These are phyloP conservation scores for Wickerhamomyces hampshirensis DNA, from an alignment of 805 yeast genomes.

Conservation along the genomic window DNA sequence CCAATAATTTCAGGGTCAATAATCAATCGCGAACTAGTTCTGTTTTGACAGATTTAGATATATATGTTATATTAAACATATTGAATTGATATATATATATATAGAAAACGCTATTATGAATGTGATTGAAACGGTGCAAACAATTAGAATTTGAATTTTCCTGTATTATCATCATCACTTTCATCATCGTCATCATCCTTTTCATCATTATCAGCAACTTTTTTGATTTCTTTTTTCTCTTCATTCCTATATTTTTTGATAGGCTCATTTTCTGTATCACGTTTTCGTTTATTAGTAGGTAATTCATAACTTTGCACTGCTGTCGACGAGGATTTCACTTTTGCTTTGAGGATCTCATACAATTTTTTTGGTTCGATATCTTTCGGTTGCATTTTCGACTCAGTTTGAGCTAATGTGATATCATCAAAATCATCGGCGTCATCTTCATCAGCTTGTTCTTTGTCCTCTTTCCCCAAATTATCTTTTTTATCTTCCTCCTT, in stretches of 20 bases:
- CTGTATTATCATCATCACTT: conserved; percentile 19
- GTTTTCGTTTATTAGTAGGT: conserved; percentile 9
- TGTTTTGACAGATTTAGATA: no score
- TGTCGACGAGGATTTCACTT: conserved; percentile 11
- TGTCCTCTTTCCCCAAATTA: conserved; percentile 13
- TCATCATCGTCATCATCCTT: conserved; percentile 15
- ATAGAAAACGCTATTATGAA: no score
- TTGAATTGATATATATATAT: no score
- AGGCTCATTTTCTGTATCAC: not conserved
- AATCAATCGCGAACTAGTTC: no score
- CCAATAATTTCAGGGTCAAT: no score
- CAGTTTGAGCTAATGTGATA: conserved; percentile 12
- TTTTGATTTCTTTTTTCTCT: not conserved
- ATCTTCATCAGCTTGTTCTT: conserved; percentile 13
- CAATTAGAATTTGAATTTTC: conserved; percentile 25
- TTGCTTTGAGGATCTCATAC: conserved; percentile 22
- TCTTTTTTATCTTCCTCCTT: conserved; percentile 12
- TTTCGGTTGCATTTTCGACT: conserved; percentile 9
- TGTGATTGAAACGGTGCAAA: not conserved
- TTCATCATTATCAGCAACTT: not conserved
- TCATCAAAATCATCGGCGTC: conserved; percentile 24
- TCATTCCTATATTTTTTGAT: conserved; percentile 1
- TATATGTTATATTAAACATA: no score
- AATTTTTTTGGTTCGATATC: conserved; percentile 20
- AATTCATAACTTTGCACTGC: conserved; percentile 26